Percentiles rank a stretch among this genome's conserved stretches.
Evolutionary conservation across 768 basidiomycete genomes (phyloP).

Genomic region (Gloeopeniophorella convolvens): DNA sequence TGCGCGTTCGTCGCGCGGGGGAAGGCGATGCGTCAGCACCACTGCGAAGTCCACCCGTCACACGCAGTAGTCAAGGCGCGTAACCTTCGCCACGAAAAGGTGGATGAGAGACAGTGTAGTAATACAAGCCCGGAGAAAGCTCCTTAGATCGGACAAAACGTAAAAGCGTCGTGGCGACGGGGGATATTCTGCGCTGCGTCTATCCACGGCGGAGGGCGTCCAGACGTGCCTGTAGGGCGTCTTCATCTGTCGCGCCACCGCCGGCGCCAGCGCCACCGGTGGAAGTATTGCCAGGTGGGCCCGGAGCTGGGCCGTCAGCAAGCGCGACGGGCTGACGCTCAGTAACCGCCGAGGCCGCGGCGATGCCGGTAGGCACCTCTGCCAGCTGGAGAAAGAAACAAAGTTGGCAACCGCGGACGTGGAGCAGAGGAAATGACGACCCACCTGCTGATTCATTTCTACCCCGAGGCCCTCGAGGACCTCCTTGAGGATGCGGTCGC

Average conservation of each 20-base stretch:
- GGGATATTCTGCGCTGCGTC: constrained; percentile 13
- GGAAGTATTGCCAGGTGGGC: constrained; percentile 30
- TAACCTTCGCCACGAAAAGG: no score
- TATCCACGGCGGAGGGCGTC: constrained; percentile 80
- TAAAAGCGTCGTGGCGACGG: not conserved
- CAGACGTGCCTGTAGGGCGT: constrained; percentile 87
- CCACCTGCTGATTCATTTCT: constrained; percentile 76
- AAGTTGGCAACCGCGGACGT: not conserved
- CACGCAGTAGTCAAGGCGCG: no score
- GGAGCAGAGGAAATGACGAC: constrained; percentile 19
- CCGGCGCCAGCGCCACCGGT: constrained; percentile 35
- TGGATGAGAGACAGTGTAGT: no score
- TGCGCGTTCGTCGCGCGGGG: no score
- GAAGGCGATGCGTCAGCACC: no score
- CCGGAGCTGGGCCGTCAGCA: constrained; percentile 57
- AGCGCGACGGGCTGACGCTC: constrained; percentile 80
- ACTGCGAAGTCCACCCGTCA: no score
- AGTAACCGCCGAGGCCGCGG: constrained; percentile 50
- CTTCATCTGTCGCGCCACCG: constrained; percentile 64
- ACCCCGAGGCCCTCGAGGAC: constrained; percentile 98
- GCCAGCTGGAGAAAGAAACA: constrained; percentile 59
- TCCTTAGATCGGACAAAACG: not conserved
- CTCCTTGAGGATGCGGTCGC: constrained; percentile 91
- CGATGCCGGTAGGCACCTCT: constrained; percentile 74
- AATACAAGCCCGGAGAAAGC: not conserved